Base-by-base conservation (phyloP, 208 protist genomes). In the Trypanosoma congolense region DNA sequence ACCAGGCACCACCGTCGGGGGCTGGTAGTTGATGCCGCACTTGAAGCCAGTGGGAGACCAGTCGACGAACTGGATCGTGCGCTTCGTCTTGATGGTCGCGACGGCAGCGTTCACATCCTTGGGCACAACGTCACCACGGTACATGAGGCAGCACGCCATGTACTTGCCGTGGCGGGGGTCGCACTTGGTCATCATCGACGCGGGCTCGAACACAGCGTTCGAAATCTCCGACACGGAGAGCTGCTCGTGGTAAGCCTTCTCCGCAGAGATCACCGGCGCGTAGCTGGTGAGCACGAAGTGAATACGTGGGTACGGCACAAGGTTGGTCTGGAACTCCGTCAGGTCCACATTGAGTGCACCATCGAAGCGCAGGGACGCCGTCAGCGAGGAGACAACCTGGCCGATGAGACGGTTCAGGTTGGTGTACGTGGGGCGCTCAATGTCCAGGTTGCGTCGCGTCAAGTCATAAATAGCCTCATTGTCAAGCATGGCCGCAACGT, bases 21-120 rank as follows among this genome's bases (percentile, higher is more conserved):
- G 98, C 97, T 98, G 85, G 75, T 97, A 96, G 92, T 99, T 99
- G 83, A 99, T 98, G 72, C 97, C 97, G 75, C 95, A 95, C 87
- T 98, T 98, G 94, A 98, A 98, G 56, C 96, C 95, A 53, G 92
- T 97, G 49, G 95, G 96, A 53, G 77, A 96, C 96, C 96, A 98
- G 61, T 99, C 96, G 35, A 99, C 96, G 66, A 98, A 98, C 61
- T 97, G 84, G 60, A 98, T 93, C 57, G 76, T 95, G 42, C 85
- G 67, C 70, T 98, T 97, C 58, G 85, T 97, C 82, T 98, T 97
- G 83, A 98, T 95, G 57, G 72, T 80, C 50, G 79, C 71, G 29
- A 98, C 85, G 31, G 95, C 80, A 50, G 88, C 87, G 62, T 94
- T 93, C 28, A 98, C 97, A 61, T 99, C 97, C 80, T 98, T 98